Evolutionary conservation across 129 eudicot species (phyloP), one percentile per base, ranked within the genome.

Genomic region (Daucus carota): DNA sequence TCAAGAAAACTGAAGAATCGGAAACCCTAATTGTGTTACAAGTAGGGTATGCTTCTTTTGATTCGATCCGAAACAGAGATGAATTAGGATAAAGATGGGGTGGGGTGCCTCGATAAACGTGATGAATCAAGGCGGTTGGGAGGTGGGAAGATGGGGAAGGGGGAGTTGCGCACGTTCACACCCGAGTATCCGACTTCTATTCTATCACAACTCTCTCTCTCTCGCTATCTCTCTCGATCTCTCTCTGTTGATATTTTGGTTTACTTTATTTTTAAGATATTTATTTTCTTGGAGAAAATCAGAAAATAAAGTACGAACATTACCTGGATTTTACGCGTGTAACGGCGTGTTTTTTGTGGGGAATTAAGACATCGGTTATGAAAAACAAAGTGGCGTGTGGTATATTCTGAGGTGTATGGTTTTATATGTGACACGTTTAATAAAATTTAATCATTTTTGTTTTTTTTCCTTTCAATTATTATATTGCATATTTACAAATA

Each of bases 91-190:
- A 15, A 38, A 10, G 18, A 36, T 26, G 3, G 73, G 13, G 43
- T 10, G 28, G 28, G 11, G 12, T 66, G 38, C 68, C 68, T 62
- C 68, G 68, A 28, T 26, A 62, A 24, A 10, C 36, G 68, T 29
- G 68, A 62, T 13, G 36, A 26, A 0, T 6, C 5, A 34, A 36
- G 36, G 72, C 24, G 24, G 45, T 43, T 33, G 42, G 44, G 18
- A 59, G 69, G 6, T 9, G 36, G 18, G 17, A 1, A 7, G 46
- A 16, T 28, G 46, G 44, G 17, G 0, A 14, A 3, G 26, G 10
- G 38, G 70, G 73, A 70, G 73, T 70, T 70, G 7, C 73, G 73
- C 47, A 70, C 73, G 73, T 70, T 69, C 73, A 36, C 50, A 22
- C 50, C 73, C 14, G 16, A 40, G 73, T 31, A 33, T 22, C 46